phyloP scores from a whole-genome alignment of 2,329 filamentous ascomycete genomes.

The Colletotrichum filicis region DNA sequence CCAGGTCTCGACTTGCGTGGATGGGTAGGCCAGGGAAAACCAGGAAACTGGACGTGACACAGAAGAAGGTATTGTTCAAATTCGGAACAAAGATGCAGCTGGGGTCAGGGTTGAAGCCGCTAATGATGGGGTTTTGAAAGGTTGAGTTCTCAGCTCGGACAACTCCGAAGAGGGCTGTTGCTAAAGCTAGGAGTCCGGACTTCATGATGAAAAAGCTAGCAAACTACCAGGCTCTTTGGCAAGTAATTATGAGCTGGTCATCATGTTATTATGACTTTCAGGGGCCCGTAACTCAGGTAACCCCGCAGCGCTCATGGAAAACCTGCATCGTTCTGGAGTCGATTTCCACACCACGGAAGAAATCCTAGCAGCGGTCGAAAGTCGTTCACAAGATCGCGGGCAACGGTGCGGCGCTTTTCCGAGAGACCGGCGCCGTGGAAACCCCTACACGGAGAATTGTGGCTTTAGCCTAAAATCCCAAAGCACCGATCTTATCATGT shows the following conservation, averaged over 20 bases:
- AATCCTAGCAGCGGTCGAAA: fast-evolving
- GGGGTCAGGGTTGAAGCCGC: constrained; percentile 62
- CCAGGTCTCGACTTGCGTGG: constrained; percentile 62
- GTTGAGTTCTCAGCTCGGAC: constrained; percentile 38
- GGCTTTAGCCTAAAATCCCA: constrained; percentile 10
- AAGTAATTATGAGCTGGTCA: not conserved
- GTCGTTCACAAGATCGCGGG: not conserved
- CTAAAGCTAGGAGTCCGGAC: not conserved
- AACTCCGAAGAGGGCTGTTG: not conserved
- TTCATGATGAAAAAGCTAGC: not conserved
- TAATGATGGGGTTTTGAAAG: constrained; percentile 56
- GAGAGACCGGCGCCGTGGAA: not conserved
- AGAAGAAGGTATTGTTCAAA: constrained; percentile 59
- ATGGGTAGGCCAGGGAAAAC: constrained; percentile 64
- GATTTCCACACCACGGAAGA: not conserved
- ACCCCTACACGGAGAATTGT: not conserved
- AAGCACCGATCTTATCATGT: constrained; percentile 10
- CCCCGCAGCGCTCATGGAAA: constrained; percentile 7
- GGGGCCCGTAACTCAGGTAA: not conserved
- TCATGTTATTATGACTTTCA: not conserved
- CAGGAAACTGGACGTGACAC: constrained; percentile 62
- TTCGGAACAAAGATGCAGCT: constrained; percentile 54
- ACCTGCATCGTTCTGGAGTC: not conserved
- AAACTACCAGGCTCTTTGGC: too few relatives aligned
- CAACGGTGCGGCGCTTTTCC: constrained; percentile 15